Percentiles rank a stretch among this genome's conserved stretches.
Evolutionary conservation across 306 rosid genomes (phyloP).

Genomic region (Rosa lucieae): DNA sequence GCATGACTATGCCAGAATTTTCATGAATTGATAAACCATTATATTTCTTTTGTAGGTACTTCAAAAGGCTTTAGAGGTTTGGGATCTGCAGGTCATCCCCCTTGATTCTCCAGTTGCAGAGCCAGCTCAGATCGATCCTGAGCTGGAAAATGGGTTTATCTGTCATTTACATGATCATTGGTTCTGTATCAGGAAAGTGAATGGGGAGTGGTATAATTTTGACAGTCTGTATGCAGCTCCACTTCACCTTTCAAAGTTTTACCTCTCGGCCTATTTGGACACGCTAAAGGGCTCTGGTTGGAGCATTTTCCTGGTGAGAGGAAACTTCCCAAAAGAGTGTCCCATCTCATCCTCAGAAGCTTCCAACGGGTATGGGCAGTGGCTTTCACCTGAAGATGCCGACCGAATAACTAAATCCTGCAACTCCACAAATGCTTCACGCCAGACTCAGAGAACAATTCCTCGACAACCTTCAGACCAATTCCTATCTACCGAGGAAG

Average conservation of each 20-base stretch:
- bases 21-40: not conserved
- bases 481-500: constrained; percentile 48
- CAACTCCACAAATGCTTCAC: constrained; percentile 63
- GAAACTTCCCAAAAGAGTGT: constrained; percentile 88
- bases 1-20: not conserved
- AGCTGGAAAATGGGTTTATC: constrained; percentile 84
- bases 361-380: constrained; percentile 92
- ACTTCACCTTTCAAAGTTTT: constrained; percentile 87
- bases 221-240: constrained; percentile 99
- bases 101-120: constrained; percentile 94
- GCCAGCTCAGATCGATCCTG: constrained; percentile 98
- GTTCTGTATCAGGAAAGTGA: constrained; percentile 97
- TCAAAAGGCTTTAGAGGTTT: constrained; percentile 93
- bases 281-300: constrained; percentile 90
- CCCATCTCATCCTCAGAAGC: constrained; percentile 84
- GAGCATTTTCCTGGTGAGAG: constrained; percentile 97
- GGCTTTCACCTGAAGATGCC: constrained; percentile 96
- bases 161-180: constrained; percentile 96
- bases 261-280: constrained; percentile 93
- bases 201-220: constrained; percentile 92
- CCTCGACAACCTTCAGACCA: constrained; percentile 36
- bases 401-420: constrained; percentile 92
- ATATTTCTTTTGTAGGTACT: constrained; percentile 62
- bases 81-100: constrained; percentile 99
- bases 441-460: constrained; percentile 39